Percentiles rank a stretch among this genome's conserved stretches.
Evolutionary conservation across 805 yeast species (phyloP).

Genomic region (Kazachstania kunashirensis): DNA sequence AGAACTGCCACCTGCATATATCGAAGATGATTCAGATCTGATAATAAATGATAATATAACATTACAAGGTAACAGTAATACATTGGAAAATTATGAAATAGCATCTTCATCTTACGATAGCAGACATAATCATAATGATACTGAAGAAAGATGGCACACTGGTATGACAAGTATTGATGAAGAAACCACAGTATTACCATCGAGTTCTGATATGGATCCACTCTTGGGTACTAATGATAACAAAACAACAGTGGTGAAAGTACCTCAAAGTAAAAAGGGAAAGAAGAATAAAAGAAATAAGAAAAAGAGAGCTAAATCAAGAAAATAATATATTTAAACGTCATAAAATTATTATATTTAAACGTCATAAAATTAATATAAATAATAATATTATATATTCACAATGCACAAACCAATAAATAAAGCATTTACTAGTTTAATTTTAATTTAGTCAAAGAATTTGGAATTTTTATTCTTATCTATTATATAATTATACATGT

Average conservation of each 20-base stretch:
- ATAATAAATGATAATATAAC: background rate
- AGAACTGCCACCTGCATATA: slow-evolving; percentile 60
- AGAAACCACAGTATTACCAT: slow-evolving; percentile 1
- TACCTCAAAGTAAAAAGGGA: too few relatives aligned
- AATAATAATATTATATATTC: background rate
- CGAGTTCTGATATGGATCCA: background rate
- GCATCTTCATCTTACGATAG: slow-evolving; percentile 29
- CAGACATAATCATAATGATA: slow-evolving; percentile 15
- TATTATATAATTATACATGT: too few relatives aligned
- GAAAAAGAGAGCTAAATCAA: slow-evolving; percentile 11
- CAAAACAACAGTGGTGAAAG: background rate
- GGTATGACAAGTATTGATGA: slow-evolving; percentile 1
- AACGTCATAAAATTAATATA: too few relatives aligned
- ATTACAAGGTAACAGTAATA: background rate
- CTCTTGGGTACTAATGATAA: background rate
- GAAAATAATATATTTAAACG: slow-evolving; percentile 3
- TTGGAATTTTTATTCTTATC: too few relatives aligned
- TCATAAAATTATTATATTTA: too few relatives aligned
- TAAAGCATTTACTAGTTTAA: too few relatives aligned
- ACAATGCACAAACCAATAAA: too few relatives aligned
- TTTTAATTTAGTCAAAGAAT: too few relatives aligned
- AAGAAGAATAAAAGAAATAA: slow-evolving; percentile 8
- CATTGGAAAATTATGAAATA: slow-evolving; percentile 22
- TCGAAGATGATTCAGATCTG: slow-evolving; percentile 40
- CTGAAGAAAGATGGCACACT: background rate